Conservation (phyloP, 2,329 filamentous ascomycete genomes). For the Botrytis sinoallii region DNA sequence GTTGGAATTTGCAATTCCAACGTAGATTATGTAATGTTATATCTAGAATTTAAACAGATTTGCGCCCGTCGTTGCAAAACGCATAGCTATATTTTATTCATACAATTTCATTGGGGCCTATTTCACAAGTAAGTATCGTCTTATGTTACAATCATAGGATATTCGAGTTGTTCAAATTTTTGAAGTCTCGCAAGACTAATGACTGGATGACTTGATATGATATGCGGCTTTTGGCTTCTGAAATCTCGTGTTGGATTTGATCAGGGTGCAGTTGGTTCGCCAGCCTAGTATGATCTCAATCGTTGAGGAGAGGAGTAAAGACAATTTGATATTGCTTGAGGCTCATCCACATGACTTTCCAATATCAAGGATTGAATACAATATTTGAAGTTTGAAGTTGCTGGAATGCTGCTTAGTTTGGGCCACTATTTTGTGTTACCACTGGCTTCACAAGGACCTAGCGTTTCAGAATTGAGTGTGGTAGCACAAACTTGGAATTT, state of each 20-base stretch:
- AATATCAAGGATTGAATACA: neutral
- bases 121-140: neutral
- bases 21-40: no score
- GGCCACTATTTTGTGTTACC: neutral
- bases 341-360: neutral
- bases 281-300: neutral
- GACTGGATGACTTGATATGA: neutral
- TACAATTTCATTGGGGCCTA: neutral
- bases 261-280: neutral
- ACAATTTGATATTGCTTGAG: neutral
- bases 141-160: neutral
- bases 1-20: no score
- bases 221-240: neutral
- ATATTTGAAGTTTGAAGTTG: no score
- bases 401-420: neutral
- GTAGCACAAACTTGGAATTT: neutral
- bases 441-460: neutral
- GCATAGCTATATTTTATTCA: neutral
- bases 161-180: neutral
- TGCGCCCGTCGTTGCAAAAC: neutral
- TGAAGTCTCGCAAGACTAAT: neutral
- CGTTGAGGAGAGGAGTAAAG: neutral
- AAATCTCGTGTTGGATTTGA: neutral
- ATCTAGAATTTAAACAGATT: no score
- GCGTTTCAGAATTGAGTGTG: conserved; percentile 2